phyloP scores from a whole-genome alignment of 73 alveolate genomes.

The Paramecium caudatum region DNA sequence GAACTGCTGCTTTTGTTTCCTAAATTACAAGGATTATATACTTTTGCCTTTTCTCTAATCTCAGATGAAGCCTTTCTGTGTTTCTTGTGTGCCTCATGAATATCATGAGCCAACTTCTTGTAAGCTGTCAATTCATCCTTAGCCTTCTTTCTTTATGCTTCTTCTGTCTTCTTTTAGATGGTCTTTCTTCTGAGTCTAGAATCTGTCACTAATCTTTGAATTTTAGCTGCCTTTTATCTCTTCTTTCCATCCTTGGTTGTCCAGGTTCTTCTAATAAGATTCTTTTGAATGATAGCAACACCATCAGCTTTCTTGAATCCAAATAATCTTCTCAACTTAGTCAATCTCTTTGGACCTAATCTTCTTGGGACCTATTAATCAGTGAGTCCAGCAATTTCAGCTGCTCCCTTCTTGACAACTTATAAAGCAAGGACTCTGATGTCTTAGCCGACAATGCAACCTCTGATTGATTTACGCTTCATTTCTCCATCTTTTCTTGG shows the following conservation, averaged over 20 bases:
- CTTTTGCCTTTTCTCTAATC: conserved; percentile 24
- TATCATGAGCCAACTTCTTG: conserved; percentile 67
- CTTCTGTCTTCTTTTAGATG: conserved; percentile 75
- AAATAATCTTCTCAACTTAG: conserved; percentile 89
- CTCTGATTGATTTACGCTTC: conserved; percentile 95
- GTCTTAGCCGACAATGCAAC: conserved; percentile 95
- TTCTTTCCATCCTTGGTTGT: conserved; percentile 81
- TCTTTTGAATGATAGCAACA: conserved; percentile 80
- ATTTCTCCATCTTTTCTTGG: conserved; percentile 95
- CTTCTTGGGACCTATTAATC: conserved; percentile 91
- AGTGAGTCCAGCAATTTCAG: conserved; percentile 95
- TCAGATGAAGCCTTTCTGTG: conserved; percentile 73
- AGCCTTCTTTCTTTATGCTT: conserved; percentile 67
- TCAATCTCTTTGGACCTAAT: conserved; percentile 98
- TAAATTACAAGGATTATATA: neutral
- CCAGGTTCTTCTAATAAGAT: conserved; percentile 86
- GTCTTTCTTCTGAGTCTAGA: conserved; percentile 91
- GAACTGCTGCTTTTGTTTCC: conserved; percentile 13
- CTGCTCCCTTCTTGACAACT: conserved; percentile 94
- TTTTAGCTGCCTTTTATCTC: conserved; percentile 82
- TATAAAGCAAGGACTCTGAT: conserved; percentile 90
- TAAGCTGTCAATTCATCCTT: conserved; percentile 71
- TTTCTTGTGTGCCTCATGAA: conserved; percentile 72
- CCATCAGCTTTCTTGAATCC: conserved; percentile 91
- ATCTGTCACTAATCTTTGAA: conserved; percentile 91